phyloP scores from a whole-genome alignment of 2,329 filamentous ascomycete genomes.

The Fusarium tanahbumbuense region DNA sequence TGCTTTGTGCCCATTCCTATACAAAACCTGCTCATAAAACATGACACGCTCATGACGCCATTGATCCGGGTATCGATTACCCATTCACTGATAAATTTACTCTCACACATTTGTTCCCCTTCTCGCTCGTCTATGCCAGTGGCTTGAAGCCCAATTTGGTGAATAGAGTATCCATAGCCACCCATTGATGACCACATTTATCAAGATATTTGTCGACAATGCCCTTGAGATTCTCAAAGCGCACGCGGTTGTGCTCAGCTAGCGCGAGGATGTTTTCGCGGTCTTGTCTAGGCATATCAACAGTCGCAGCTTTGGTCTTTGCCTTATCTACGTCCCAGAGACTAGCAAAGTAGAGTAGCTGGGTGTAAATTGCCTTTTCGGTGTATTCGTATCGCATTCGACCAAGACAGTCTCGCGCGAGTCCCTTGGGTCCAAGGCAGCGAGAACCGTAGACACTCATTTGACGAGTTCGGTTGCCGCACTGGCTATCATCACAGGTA shows the following conservation, averaged over 20 bases:
- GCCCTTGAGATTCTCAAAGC: constrained; percentile 80
- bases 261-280: constrained; percentile 76
- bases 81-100: neutral
- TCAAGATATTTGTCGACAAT: constrained; percentile 87
- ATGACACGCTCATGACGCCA: constrained; percentile 27
- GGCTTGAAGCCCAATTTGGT: constrained; percentile 70
- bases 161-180: constrained; percentile 92
- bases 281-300: constrained; percentile 62
- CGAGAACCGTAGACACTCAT: constrained; percentile 93
- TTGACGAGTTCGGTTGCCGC: constrained; percentile 86
- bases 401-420: constrained; percentile 85
- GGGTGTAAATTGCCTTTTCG: constrained; percentile 94
- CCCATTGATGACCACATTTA: constrained; percentile 92
- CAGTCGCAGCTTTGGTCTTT: constrained; percentile 62
- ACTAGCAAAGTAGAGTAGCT: constrained; percentile 86
- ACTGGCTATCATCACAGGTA: constrained; percentile 88
- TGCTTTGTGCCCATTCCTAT: neutral
- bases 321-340: constrained; percentile 93
- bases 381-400: constrained; percentile 88
- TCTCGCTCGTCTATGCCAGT: constrained; percentile 22
- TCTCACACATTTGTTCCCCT: neutral
- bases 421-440: constrained; percentile 87
- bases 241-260: constrained; percentile 82
- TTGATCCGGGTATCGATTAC: constrained; percentile 13
- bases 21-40: constrained; percentile 5